Base-by-base conservation (phyloP, 2,329 filamentous ascomycete species). In the Fusarium armeniacum region DNA sequence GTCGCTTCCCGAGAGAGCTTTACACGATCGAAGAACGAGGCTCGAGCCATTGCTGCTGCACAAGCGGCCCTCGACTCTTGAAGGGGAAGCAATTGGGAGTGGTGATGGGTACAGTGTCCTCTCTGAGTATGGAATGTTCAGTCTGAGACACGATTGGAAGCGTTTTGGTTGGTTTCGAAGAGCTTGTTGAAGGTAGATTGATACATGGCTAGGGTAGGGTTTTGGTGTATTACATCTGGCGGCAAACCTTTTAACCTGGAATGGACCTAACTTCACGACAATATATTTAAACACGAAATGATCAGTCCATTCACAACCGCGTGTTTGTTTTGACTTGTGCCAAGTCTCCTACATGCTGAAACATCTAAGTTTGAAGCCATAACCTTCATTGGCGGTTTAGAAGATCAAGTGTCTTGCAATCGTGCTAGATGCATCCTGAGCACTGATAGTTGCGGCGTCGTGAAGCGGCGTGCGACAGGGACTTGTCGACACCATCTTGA, bases 1-100 rank as follows among this genome's bases (percentile, higher is more conserved):
- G 77, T 83, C 53, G 81, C 79, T 59, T 80, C 86, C 72, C 83
- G 85, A 24, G 84, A 87, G 74, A 78, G 77, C 36, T 65, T 82
- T 30, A 77, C 76, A 13, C 66, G 74, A 49, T 73, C 77, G 8
- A 56, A 67, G 5, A 62, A 70, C n/a, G 72, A 74, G 43, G 68
- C 70, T 16, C 72, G 73, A 9, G 72, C 67, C 9, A 61, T 69
- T 7, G 74, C 72, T 32, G 74, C 75, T n/a, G 69, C 69, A 4
- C 71, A 75, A 41, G 65, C 67, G 38, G 64, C 72, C 6, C 63
- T 76, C 18, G 70, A 74, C 5, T 50, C 51, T 22, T 73, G 58
- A 71, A 50, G 56, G 38, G 52, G 45, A 43, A 28, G 43, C 7
- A 41, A 58, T 16, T 55, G 32, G 30, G 32, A 28, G 40, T 38